Conservation (phyloP, 2,329 filamentous ascomycete species). For the Ophiostoma australiae region DNA sequence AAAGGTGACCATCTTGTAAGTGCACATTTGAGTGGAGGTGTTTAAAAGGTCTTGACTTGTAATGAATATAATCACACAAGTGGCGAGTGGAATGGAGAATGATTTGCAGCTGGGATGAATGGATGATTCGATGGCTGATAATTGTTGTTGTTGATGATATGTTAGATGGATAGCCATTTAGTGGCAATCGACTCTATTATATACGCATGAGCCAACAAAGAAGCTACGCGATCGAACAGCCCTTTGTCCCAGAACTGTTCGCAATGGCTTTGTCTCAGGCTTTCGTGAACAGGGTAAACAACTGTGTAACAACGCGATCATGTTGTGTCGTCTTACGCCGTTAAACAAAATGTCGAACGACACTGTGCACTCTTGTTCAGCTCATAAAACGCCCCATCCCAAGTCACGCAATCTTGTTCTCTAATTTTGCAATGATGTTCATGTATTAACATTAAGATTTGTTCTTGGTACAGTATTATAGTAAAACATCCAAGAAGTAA, state of each 20-base stretch:
- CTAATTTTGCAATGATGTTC: neutral
- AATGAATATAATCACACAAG: slow-evolving; percentile 7
- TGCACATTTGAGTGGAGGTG: slow-evolving; percentile 15
- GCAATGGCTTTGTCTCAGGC: neutral
- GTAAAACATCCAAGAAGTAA: slow-evolving; percentile 9
- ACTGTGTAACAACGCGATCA: neutral
- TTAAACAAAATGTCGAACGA: neutral
- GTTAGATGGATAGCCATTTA: neutral
- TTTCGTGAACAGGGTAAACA: neutral
- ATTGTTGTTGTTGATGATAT: neutral
- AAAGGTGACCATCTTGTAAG: neutral
- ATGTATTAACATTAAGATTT: neutral
- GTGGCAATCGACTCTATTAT: neutral
- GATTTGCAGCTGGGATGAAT: neutral
- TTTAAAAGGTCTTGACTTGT: neutral
- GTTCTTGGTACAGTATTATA: neutral
- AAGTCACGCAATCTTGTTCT: neutral
- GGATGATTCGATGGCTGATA: neutral
- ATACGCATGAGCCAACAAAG: neutral
- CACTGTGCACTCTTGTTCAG: neutral
- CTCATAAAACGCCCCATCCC: neutral
- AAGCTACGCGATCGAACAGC: neutral
- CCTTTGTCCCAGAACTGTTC: neutral
- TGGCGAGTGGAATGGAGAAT: neutral
- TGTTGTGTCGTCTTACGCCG: neutral